phyloP scores from a whole-genome alignment of 2,329 filamentous ascomycete species.

The Orbilia brochopaga region DNA sequence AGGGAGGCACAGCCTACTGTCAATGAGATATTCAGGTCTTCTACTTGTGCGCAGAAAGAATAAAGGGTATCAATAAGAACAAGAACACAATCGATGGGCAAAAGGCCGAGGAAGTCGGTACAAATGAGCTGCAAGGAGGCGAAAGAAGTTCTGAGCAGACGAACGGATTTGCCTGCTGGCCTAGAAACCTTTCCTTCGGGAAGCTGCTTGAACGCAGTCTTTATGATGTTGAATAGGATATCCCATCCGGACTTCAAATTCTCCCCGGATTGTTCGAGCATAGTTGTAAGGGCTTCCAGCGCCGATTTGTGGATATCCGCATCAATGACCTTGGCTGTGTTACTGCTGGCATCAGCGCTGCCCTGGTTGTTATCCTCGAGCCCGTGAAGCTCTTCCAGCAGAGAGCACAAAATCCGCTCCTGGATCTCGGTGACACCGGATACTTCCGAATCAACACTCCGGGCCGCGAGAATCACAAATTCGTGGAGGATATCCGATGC shows the following conservation, averaged over 20 bases:
- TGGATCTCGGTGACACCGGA: conserved; percentile 57
- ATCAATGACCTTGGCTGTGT: conserved; percentile 62
- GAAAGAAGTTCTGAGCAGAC: conserved; percentile 75
- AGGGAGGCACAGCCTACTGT: conserved; percentile 65
- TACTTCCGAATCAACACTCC: conserved; percentile 56
- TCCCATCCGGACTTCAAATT: conserved; percentile 82
- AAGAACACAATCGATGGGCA: conserved; percentile 73
- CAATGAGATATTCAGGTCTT: conserved; percentile 92
- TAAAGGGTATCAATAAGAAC: conserved; percentile 85
- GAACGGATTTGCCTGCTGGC: conserved; percentile 48
- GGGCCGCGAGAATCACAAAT: conserved; percentile 61
- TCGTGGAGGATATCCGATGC: conserved; percentile 63
- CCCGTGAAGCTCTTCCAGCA: conserved; percentile 58
- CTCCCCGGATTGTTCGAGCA: conserved; percentile 89
- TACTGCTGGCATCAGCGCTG: conserved; percentile 59
- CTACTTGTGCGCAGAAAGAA: conserved; percentile 84
- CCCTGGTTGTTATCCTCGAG: conserved; percentile 72
- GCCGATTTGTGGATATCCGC: conserved; percentile 80
- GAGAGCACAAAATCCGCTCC: conserved; percentile 59
- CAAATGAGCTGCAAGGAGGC: conserved; percentile 88
- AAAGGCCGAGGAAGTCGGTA: conserved; percentile 84
- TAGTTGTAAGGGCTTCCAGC: conserved; percentile 77
- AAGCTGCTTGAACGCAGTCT: conserved; percentile 71
- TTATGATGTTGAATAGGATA: conserved; percentile 81
- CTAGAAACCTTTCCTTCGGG: conserved; percentile 27